A percentile compares a stretch with the other conserved stretches of the same genome.
These are phyloP conservation scores for Porpolomopsis calyptriformis DNA, from an alignment of 768 basidiomycete species.

Conservation along the genomic window DNA sequence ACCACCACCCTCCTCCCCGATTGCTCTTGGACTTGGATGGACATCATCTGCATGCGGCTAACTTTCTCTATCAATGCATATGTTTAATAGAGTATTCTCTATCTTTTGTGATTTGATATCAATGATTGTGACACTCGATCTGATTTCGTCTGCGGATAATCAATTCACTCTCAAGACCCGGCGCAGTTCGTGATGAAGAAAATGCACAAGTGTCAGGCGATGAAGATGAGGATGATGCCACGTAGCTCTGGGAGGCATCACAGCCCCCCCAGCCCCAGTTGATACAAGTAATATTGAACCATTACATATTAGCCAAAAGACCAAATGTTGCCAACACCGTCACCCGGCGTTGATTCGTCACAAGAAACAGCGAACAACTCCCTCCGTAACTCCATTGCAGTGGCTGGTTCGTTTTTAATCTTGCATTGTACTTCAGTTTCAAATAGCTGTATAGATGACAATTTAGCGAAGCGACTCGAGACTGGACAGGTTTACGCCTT, in stretches of 20 bases:
- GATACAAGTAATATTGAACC: too few species aligned
- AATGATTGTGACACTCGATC: too few species aligned
- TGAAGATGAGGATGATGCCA: too few species aligned
- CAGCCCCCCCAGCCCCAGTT: too few species aligned
- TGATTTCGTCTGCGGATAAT: too few species aligned
- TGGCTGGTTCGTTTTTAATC: slow-evolving; percentile 69
- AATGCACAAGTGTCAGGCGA: too few species aligned
- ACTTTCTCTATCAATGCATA: neutral
- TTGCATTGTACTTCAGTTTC: slow-evolving; percentile 73
- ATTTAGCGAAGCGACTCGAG: slow-evolving; percentile 1
- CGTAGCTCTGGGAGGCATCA: too few species aligned
- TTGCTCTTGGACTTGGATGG: slow-evolving; percentile 2
- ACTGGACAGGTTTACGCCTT: slow-evolving; percentile 15
- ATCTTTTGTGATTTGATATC: too few species aligned
- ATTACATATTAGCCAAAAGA: slow-evolving; percentile 5
- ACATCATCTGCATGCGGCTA: neutral
- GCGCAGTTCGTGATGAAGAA: too few species aligned
- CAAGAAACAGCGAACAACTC: neutral
- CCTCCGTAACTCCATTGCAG: slow-evolving; percentile 17
- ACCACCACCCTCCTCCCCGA: too few species aligned
- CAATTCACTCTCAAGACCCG: too few species aligned
- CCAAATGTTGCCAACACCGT: slow-evolving; percentile 8
- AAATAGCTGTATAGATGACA: slow-evolving; percentile 48
- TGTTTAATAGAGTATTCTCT: too few species aligned
- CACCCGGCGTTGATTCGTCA: neutral